Evolutionary conservation across 768 basidiomycete species (phyloP).

Genomic region (Kwoniella sp.): DNA sequence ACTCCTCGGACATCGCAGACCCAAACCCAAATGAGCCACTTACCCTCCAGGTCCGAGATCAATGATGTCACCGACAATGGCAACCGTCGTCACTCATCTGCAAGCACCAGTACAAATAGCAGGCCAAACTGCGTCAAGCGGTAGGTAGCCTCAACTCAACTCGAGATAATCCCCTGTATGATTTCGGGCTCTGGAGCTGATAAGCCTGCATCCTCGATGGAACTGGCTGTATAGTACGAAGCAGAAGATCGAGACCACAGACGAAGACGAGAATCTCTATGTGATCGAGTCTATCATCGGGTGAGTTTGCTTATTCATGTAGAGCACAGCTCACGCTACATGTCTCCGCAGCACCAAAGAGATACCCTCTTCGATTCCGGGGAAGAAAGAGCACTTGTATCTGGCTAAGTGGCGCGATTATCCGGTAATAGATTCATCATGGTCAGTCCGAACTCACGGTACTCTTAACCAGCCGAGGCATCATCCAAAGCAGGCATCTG

Average conservation of each 20-base stretch:
- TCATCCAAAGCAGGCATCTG: no score
- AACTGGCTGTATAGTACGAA: no score
- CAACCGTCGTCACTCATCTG: not conserved
- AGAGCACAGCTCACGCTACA: no score
- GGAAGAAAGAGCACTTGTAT: not conserved
- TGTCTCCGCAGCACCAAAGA: constrained; percentile 3
- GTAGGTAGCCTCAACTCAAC: not conserved
- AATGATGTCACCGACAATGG: no score
- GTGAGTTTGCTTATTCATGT: constrained; percentile 7
- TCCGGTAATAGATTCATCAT: constrained; percentile 4
- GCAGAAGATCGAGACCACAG: not conserved
- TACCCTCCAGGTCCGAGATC: no score
- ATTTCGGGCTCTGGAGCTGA: no score
- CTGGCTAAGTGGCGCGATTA: constrained; percentile 11
- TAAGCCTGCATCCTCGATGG: no score
- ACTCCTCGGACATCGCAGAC: not conserved
- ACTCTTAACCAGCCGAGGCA: no score
- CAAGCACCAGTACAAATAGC: no score
- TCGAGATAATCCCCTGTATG: no score
- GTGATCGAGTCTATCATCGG: constrained; percentile 11
- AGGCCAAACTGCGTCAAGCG: constrained; percentile 1
- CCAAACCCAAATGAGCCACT: not conserved
- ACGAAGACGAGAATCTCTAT: not conserved
- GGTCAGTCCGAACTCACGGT: constrained; percentile 11
- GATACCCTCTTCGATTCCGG: not conserved